Conservation (phyloP, 352 stramenopile genomes). For the Phytophthora macrochlamydospora region DNA sequence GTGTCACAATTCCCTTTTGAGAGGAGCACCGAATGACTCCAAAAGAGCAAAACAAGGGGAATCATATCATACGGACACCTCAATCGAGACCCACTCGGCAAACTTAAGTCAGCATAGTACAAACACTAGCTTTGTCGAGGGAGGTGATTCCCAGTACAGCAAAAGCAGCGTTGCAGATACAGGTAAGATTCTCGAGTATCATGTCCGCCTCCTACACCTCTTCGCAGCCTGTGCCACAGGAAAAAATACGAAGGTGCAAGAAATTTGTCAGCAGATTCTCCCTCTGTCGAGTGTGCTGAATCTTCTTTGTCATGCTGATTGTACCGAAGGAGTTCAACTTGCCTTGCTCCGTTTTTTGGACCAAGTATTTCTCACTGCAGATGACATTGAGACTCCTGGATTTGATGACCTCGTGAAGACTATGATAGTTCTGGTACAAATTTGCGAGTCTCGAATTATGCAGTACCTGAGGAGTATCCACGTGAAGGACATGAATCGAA, state of each 20-base stretch:
- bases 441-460: slow-evolving; percentile 39
- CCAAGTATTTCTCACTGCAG: slow-evolving; percentile 61
- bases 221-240: slow-evolving; percentile 63
- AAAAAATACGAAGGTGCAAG: slow-evolving; percentile 65
- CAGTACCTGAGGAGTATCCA: slow-evolving; percentile 48
- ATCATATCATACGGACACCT: no score
- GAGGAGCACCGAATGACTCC: background rate
- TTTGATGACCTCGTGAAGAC: slow-evolving; percentile 47
- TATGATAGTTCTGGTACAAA: slow-evolving; percentile 30
- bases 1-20: slow-evolving; percentile 18
- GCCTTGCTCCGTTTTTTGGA: slow-evolving; percentile 64
- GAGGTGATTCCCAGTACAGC: background rate
- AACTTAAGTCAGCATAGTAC: background rate
- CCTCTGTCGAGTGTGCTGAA: slow-evolving; percentile 49
- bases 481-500: slow-evolving; percentile 52
- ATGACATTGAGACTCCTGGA: slow-evolving; percentile 53
- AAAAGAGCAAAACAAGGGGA: background rate
- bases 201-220: slow-evolving; percentile 58
- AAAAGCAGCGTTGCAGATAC: slow-evolving; percentile 9
- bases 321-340: slow-evolving; percentile 55
- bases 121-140: background rate
- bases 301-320: slow-evolving; percentile 40
- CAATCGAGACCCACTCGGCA: no score
- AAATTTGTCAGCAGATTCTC: slow-evolving; percentile 73
- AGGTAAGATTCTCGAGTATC: slow-evolving; percentile 58